phyloP scores from a whole-genome alignment of 1,284 basidiomycete species.

The Pseudozyma tsukubaensis region DNA sequence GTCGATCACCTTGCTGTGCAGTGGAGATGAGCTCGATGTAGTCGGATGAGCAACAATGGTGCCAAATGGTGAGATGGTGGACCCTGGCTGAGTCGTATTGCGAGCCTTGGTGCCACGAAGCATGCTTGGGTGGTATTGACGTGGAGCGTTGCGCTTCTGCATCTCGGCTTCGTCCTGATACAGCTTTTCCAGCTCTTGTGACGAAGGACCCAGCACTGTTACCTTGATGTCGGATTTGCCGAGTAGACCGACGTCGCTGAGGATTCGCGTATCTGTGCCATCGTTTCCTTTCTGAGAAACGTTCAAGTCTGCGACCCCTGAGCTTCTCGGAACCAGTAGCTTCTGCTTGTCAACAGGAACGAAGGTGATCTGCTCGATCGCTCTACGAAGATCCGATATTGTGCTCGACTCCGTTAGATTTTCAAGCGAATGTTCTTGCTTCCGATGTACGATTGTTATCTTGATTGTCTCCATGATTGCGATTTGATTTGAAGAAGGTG shows the following conservation, averaged over 20 bases:
- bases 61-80: slow-evolving; percentile 44
- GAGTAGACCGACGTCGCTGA: slow-evolving; percentile 28
- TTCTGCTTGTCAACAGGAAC: slow-evolving; percentile 52
- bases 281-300: slow-evolving; percentile 3
- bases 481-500: not conserved
- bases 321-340: slow-evolving; percentile 38
- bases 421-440: slow-evolving; percentile 25
- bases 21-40: slow-evolving; percentile 25
- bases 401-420: slow-evolving; percentile 8
- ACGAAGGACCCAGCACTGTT: slow-evolving; percentile 50
- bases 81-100: slow-evolving; percentile 27
- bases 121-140: slow-evolving; percentile 60
- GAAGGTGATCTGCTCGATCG: slow-evolving; percentile 37
- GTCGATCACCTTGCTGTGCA: slow-evolving; percentile 36
- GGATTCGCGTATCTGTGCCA: slow-evolving; percentile 13
- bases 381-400: slow-evolving; percentile 31
- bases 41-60: slow-evolving; percentile 43
- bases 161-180: slow-evolving; percentile 35
- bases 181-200: slow-evolving; percentile 39
- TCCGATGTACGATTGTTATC: slow-evolving; percentile 30
- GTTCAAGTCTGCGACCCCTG: slow-evolving; percentile 40
- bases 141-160: slow-evolving; percentile 43
- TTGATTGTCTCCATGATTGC: slow-evolving; percentile 16
- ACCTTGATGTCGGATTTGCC: slow-evolving; percentile 20
- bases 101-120: slow-evolving; percentile 47